phyloP scores from a whole-genome alignment of 192 early-diverging fungal species.

The Coemansia sp. region DNA sequence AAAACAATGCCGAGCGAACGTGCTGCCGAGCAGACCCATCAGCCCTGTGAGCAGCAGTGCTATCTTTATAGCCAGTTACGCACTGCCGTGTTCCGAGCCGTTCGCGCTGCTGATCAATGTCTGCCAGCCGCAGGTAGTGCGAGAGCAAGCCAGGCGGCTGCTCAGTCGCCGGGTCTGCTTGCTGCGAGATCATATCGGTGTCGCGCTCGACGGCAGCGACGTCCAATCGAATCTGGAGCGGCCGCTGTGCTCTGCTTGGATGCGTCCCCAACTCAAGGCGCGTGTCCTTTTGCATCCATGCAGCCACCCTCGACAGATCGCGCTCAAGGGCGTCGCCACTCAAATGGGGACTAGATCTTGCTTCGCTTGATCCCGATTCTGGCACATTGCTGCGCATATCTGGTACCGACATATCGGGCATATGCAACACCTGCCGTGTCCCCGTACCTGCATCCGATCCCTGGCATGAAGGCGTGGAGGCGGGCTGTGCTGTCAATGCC shows the following conservation, averaged over 20 bases:
- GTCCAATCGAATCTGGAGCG: constrained; percentile 21
- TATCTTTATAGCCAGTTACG: not conserved
- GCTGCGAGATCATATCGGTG: not conserved
- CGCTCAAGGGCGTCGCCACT: not conserved
- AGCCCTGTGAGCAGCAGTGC: not conserved
- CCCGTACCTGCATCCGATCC: not conserved
- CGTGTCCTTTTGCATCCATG: not conserved
- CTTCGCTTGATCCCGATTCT: not conserved
- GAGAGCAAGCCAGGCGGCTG: constrained; percentile 11
- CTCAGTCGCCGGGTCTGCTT: not conserved
- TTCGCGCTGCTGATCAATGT: constrained; percentile 23
- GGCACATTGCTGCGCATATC: not conserved
- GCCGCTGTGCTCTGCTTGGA: constrained; percentile 6
- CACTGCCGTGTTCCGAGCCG: not conserved
- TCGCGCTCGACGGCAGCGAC: constrained; percentile 15
- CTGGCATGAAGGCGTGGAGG: not conserved
- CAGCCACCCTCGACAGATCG: constrained; percentile 4
- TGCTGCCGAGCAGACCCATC: not conserved
- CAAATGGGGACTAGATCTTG: not conserved
- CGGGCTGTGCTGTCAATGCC: not conserved
- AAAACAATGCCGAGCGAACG: not conserved
- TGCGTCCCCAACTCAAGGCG: not conserved
- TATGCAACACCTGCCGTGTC: not conserved
- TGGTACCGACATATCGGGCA: not conserved
- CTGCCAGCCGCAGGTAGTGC: constrained; percentile 26